Evolutionary conservation across 345 rosid genomes (phyloP), one percentile per base, ranked within the genome.

Genomic region (Boechera retrofracta): DNA sequence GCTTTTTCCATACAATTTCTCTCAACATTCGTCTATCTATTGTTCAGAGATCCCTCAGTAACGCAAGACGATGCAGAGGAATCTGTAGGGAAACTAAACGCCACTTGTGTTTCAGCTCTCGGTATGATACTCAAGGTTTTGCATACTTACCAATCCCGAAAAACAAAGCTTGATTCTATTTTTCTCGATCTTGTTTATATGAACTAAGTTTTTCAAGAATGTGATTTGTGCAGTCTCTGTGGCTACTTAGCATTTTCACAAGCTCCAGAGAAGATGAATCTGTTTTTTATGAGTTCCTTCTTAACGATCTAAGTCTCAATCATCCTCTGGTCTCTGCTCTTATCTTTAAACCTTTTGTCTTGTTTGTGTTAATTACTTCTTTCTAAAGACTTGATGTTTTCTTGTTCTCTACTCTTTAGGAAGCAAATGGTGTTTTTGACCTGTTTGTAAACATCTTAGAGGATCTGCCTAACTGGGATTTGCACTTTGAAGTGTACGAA

Each of bases 121-220:
- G 4, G 36, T 55, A 42, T 16, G 36, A 66, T 44, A 66, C 58
- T 74, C 72, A 6, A 66, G 78, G 78, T 65, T 44, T 10, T 54
- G 0, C 9, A 28, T 7, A 26, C 10, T 26, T 24, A 24, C 24
- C 24, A 21, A 21, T 21, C 24, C 24, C 24, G 24, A 1, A 21
- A 21, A 21, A 24, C 28, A 36, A 10, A 16, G 3, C 28, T 28
- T 8, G 39, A 64, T 7, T 64, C 39, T 45, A 0, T 31, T 7
- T 64, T 64, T 64, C 8, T 65, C 31, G 33, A 41, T 51, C 48
- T 58, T 59, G 2, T 16, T 31, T n/a, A 35, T 28, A 11, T 36
- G 49, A 49, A 48, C 13, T 28, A 60, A 24, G 15, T 39, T 52
- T 21, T 13, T 73, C 35, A 64, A 32, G 77, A 31, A 42, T 32